These are phyloP conservation scores for Phytophthora chlamydospora DNA, from an alignment of 352 stramenopile species.

Conservation along the genomic window DNA sequence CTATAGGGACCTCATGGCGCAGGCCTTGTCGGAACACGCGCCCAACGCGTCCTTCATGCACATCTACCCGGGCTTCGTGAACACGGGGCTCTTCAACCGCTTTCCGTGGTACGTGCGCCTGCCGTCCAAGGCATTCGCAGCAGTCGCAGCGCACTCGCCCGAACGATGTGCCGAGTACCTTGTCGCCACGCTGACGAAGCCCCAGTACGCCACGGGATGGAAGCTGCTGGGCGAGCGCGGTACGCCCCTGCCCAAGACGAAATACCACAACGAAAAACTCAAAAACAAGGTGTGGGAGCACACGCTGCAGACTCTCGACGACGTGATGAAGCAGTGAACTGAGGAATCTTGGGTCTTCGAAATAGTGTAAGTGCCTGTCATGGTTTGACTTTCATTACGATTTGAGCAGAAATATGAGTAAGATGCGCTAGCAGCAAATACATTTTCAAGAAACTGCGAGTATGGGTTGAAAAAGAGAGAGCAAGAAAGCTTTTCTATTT, in stretches of 20 bases:
- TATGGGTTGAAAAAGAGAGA: conserved; percentile 22
- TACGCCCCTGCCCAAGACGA: conserved; percentile 27
- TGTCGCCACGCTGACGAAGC: conserved; percentile 30
- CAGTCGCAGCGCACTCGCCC: conserved; percentile 28
- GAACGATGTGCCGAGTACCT: conserved; percentile 34
- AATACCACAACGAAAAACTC: conserved; percentile 36
- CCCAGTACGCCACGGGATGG: conserved; percentile 28
- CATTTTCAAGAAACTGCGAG: neutral
- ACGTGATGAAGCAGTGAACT: conserved; percentile 29
- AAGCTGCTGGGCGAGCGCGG: conserved; percentile 28
- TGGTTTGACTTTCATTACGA: no score
- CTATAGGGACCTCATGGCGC: conserved; percentile 35
- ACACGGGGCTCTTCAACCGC: conserved; percentile 26
- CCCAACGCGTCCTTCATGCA: conserved; percentile 41
- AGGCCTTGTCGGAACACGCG: conserved; percentile 33
- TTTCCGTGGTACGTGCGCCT: conserved; percentile 35
- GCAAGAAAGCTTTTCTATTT: conserved; percentile 48
- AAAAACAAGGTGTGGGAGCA: conserved; percentile 34
- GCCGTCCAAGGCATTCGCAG: conserved; percentile 27
- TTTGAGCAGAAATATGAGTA: no score
- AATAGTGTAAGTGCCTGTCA: no score
- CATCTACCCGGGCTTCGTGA: conserved; percentile 39
- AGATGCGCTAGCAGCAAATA: neutral
- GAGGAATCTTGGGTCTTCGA: no score
- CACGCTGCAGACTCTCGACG: conserved; percentile 30